These are phyloP conservation scores for Sclerotinia glacialis DNA, from an alignment of 2,329 filamentous ascomycete genomes.

Conservation along the genomic window DNA sequence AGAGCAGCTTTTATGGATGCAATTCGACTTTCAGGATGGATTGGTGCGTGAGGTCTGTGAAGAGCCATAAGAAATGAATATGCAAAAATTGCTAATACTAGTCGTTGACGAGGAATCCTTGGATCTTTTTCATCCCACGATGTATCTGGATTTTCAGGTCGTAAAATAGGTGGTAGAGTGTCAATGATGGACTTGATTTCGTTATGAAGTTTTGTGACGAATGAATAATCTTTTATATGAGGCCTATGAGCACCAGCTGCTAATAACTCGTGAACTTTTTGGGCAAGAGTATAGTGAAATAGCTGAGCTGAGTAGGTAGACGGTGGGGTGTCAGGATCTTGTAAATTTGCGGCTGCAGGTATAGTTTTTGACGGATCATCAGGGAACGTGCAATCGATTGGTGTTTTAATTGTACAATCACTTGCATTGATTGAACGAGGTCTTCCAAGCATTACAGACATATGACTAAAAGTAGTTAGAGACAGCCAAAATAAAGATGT, in stretches of 20 bases:
- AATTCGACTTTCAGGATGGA: constrained; percentile 20
- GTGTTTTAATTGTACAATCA: constrained; percentile 22
- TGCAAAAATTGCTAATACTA: background rate
- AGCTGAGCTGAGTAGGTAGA: constrained; percentile 5
- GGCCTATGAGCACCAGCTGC: constrained; percentile 17
- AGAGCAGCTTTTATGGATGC: constrained; percentile 22
- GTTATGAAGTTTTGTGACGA: constrained; percentile 19
- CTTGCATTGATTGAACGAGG: constrained; percentile 24
- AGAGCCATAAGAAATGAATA: constrained; percentile 22
- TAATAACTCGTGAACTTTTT: constrained; percentile 21
- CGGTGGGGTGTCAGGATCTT: background rate
- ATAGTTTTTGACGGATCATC: constrained; percentile 17
- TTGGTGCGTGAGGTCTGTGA: constrained; percentile 23
- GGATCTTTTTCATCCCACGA: constrained; percentile 6
- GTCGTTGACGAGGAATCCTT: background rate
- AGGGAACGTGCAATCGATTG: constrained; percentile 23
- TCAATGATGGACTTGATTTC: constrained; percentile 10
- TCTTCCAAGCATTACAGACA: constrained; percentile 23
- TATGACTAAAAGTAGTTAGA: constrained; percentile 18
- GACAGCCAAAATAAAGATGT: background rate
- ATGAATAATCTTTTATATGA: constrained; percentile 22
- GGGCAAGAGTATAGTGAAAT: constrained; percentile 19
- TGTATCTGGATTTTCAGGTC: constrained; percentile 2
- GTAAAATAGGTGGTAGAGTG: background rate
- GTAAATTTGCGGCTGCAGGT: background rate